Evolutionary conservation across 1,284 basidiomycete genomes (phyloP).

Genomic region (Apiotrichum mycotoxinovorans): DNA sequence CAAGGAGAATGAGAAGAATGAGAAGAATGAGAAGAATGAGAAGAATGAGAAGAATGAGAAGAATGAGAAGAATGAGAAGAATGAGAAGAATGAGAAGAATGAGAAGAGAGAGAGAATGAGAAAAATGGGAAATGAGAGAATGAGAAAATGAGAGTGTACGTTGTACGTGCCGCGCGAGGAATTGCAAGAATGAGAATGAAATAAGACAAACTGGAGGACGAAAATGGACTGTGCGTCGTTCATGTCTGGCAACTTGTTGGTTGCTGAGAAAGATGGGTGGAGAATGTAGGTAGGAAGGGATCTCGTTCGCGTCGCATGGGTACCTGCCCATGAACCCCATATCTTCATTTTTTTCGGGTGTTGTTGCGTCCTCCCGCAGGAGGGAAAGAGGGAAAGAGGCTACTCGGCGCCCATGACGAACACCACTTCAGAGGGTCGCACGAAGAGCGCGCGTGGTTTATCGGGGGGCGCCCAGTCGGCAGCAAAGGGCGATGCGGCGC

Average conservation of each 20-base stretch:
- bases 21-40: no score
- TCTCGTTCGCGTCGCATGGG: no score
- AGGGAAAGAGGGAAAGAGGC: not conserved
- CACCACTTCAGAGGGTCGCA: conserved; percentile 40
- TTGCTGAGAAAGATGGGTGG: not conserved
- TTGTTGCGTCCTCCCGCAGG: no score
- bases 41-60: no score
- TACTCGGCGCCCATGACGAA: conserved; percentile 41
- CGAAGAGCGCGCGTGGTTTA: conserved; percentile 35
- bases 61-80: no score
- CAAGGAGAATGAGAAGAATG: no score
- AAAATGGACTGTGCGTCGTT: no score
- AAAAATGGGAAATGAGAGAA: not conserved
- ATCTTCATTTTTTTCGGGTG: not conserved
- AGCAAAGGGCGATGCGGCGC: conserved; percentile 14
- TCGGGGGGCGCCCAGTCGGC: conserved; percentile 21
- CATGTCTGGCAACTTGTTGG: not conserved
- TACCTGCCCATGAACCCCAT: not conserved
- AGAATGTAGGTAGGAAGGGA: no score
- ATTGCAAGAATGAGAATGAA: no score
- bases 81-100: not conserved
- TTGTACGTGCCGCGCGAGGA: no score
- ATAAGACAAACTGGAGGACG: no score
- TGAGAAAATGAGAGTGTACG: no score
- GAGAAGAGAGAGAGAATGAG: not conserved